phyloP scores from a whole-genome alignment of 345 rosid genomes.

The Brassica carinata region DNA sequence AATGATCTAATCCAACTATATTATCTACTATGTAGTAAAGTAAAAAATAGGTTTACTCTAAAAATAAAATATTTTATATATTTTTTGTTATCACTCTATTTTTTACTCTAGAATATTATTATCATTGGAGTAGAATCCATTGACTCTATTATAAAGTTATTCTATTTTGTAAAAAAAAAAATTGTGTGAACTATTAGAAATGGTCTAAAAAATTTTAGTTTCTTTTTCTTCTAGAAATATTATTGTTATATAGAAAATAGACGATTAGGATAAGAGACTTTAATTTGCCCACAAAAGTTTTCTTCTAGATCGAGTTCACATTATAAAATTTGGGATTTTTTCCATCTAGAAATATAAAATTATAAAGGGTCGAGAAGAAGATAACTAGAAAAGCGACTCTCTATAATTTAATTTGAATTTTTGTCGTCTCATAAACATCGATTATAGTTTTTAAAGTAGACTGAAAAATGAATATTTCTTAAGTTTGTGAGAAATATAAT shows the following conservation, averaged over 20 bases:
- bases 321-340: not conserved
- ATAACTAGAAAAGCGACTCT: slow-evolving; percentile 4
- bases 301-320: slow-evolving; percentile 20
- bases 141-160: no score
- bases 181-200: no score
- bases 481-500: not conserved
- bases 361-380: slow-evolving; percentile 5
- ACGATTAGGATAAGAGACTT: slow-evolving; percentile 14
- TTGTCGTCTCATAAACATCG: not conserved
- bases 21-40: no score
- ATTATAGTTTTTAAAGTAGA: slow-evolving; percentile 24
- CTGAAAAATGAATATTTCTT: slow-evolving; percentile 14
- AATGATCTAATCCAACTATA: no score
- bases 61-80: no score
- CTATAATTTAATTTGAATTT: slow-evolving; percentile 24
- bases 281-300: not conserved
- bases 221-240: slow-evolving; percentile 12
- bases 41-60: no score
- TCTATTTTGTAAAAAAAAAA: no score
- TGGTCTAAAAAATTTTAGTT: not conserved
- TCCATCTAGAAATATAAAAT: not conserved
- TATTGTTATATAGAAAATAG: not conserved
- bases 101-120: no score
- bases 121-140: no score
- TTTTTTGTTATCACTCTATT: no score